Conservation (phyloP, 2,329 filamentous ascomycete species). For the Ascosphaera apis region DNA sequence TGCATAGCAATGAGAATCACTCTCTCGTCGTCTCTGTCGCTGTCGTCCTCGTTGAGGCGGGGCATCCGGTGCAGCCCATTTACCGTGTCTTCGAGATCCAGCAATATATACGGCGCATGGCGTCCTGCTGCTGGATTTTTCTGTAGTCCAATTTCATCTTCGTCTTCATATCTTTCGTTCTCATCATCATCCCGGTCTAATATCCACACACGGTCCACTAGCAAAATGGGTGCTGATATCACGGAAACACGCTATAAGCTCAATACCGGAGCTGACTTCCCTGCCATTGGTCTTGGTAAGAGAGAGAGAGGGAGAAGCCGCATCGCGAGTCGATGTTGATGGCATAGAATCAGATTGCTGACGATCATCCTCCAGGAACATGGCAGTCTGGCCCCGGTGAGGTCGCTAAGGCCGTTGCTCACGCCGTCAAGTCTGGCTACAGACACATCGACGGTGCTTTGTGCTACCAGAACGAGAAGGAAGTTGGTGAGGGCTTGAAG, state of each 20-base stretch:
- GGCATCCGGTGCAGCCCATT: background rate
- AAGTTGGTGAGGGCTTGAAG: slow-evolving; percentile 56
- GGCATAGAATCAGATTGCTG: slow-evolving; percentile 2
- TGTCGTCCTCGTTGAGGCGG: background rate
- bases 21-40: too few relatives aligned
- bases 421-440: slow-evolving; percentile 7
- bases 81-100: background rate
- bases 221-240: slow-evolving; percentile 4
- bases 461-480: slow-evolving; percentile 39
- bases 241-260: slow-evolving; percentile 34
- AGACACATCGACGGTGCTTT: slow-evolving; percentile 14
- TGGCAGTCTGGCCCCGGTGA: slow-evolving; percentile 40
- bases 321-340: slow-evolving; percentile 1
- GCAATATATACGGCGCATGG: background rate
- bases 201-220: background rate
- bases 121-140: background rate
- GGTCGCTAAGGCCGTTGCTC: slow-evolving; percentile 33
- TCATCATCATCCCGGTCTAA: background rate
- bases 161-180: background rate
- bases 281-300: slow-evolving; percentile 39
- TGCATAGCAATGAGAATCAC: background rate
- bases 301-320: too few relatives aligned
- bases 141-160: background rate
- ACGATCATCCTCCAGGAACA: slow-evolving; percentile 25
- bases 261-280: slow-evolving; percentile 40